Percentiles rank a stretch among this genome's conserved stretches.
These are phyloP conservation scores for Halteria grandinella DNA, from an alignment of 73 alveolate genomes.

Conservation along the genomic window DNA sequence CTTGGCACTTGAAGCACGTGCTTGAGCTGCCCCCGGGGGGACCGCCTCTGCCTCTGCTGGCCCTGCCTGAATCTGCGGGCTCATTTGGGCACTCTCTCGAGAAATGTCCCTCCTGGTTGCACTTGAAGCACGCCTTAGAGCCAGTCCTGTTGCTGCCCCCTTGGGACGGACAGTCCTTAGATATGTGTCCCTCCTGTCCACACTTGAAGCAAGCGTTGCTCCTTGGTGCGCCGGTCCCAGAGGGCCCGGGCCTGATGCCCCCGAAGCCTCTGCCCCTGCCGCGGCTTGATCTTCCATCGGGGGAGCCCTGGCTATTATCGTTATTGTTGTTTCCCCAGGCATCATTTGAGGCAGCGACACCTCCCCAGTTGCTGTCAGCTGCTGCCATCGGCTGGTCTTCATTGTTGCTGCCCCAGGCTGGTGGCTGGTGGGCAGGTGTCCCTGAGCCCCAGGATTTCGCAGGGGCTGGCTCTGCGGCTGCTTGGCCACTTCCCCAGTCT, in stretches of 20 bases:
- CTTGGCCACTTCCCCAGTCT: too few species aligned
- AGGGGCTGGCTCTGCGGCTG: too few species aligned
- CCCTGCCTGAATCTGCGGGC: background rate
- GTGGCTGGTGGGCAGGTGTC: too few species aligned
- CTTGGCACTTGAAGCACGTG: constrained; percentile 10
- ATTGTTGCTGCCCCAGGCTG: too few species aligned
- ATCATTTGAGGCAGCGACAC: too few species aligned
- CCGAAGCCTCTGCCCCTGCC: background rate
- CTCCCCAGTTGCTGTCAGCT: background rate
- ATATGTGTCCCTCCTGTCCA: constrained; percentile 36
- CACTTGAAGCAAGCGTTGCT: constrained; percentile 43
- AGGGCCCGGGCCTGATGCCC: background rate
- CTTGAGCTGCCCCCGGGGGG: background rate
- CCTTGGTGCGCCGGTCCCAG: background rate
- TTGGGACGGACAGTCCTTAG: constrained; percentile 20
- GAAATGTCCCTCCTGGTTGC: constrained; percentile 42
- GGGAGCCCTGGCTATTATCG: background rate
- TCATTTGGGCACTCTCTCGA: constrained; percentile 36
- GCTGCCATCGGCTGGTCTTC: background rate
- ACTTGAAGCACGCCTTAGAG: constrained; percentile 13
- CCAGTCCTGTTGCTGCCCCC: background rate
- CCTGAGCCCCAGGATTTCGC: too few species aligned
- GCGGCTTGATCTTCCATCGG: background rate
- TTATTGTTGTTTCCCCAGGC: background rate
- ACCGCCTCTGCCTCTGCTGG: constrained; percentile 1